Conservation (phyloP, 495 filamentous ascomycete species). For the Penicillium silybi region DNA sequence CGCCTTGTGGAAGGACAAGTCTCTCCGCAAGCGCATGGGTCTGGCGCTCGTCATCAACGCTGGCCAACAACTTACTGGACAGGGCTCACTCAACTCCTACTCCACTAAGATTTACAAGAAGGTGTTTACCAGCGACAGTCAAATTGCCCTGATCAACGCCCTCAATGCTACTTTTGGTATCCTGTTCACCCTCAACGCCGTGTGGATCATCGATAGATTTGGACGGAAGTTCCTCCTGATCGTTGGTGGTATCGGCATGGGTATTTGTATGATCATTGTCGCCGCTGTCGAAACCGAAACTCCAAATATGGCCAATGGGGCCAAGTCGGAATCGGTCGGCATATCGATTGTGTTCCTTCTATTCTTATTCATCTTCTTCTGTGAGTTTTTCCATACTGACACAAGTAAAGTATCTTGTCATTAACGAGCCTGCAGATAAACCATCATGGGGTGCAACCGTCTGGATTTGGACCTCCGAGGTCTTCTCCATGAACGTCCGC, state of each 20-base stretch:
- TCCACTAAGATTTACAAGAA: slow-evolving; percentile 62
- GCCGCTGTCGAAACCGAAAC: slow-evolving; percentile 61
- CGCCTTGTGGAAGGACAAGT: slow-evolving; percentile 59
- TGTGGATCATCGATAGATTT: slow-evolving; percentile 65
- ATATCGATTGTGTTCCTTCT: slow-evolving; percentile 61
- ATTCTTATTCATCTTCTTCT: slow-evolving; percentile 66
- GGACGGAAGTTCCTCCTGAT: slow-evolving; percentile 68
- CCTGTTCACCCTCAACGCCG: slow-evolving; percentile 64
- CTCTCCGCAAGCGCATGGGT: slow-evolving; percentile 53
- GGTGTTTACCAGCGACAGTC: slow-evolving; percentile 47
- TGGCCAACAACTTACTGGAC: slow-evolving; percentile 59
- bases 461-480: slow-evolving; percentile 65
- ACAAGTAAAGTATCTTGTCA: neutral
- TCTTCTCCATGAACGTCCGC: slow-evolving; percentile 65
- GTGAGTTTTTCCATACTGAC: slow-evolving; percentile 25
- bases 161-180: slow-evolving; percentile 65
- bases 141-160: slow-evolving; percentile 67
- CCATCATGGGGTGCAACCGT: slow-evolving; percentile 64
- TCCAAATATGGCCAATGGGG: slow-evolving; percentile 38
- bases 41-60: slow-evolving; percentile 56
- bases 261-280: slow-evolving; percentile 62
- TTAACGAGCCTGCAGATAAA: slow-evolving; percentile 44
- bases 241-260: slow-evolving; percentile 67
- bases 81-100: slow-evolving; percentile 61
- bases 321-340: slow-evolving; percentile 54